Base-by-base conservation (phyloP, 441 rosid species). In the Gossypium trilobum region DNA sequence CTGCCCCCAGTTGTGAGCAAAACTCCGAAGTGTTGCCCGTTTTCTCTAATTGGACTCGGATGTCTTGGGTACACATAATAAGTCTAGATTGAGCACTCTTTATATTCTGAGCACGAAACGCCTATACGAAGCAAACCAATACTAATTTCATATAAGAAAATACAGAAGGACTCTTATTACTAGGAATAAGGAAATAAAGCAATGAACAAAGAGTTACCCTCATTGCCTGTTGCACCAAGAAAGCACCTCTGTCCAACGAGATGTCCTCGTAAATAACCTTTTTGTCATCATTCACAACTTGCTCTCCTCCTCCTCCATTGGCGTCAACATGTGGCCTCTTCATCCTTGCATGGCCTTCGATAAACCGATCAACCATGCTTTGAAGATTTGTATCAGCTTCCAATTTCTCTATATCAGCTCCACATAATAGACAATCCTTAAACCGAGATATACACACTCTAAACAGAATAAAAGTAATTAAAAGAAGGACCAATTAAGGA, bases 1-100 rank as follows among this genome's bases (percentile, higher is more conserved):
- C 98, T 51, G 97, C 98, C 55, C 99, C 99, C 67, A 95, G 95
- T 87, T 92, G 99, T 48, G 99, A 91, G 78, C 97, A 89, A 74
- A 95, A 74, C 75, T 92, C 97, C 39, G 96, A 79, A 19, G 95
- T 87, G 79, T 79, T 85, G 25, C 97, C 97, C 36, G 71, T 77
- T 80, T 75, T 82, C 75, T 82, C 89, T 75, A 92, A 79, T 84
- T 91, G 95, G 73, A 78, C 85, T 48, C 87, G 82, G 67, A 95
- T 89, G 78, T 92, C 98, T 58, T 89, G 93, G 2, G 91, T 86
- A 82, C 99, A 95, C 58, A 95, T 57, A 67, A 66, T 78, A 44
- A 95, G 92, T 77, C 98, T 88, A 78, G 97, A 89, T 82, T 88
- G 90, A 56, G 96, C 89, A 50, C 85, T 92, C 84, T 88, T 93